Percentiles rank a stretch among this genome's conserved stretches.
phyloP scores from a whole-genome alignment of 2,329 filamentous ascomycete genomes.

The Ascochyta lentis region DNA sequence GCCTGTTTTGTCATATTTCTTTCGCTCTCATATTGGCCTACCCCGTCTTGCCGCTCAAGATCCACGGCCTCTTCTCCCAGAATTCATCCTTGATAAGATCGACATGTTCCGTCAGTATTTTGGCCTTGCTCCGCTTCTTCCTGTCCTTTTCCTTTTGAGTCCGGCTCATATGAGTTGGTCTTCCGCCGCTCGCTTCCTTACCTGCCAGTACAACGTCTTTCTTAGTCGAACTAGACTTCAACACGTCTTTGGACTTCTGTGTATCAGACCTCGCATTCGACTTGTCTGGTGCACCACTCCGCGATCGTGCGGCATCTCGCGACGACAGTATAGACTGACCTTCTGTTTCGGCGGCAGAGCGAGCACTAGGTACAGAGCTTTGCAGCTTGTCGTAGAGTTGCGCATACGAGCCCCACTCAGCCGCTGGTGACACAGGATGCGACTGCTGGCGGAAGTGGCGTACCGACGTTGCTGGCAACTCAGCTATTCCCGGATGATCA shows the following conservation, averaged over 20 bases:
- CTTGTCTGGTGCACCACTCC: neutral
- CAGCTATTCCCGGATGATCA: constrained; percentile 28
- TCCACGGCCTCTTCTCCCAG: constrained; percentile 86
- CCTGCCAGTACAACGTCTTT: neutral
- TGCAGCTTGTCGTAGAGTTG: constrained; percentile 11
- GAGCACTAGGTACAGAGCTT: constrained; percentile 1
- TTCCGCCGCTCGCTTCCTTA: neutral
- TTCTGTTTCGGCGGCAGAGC: neutral
- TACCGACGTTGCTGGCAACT: constrained; percentile 23
- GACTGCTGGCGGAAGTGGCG: constrained; percentile 50
- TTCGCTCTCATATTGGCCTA: neutral
- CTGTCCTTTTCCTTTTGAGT: constrained; percentile 83
- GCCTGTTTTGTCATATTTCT: neutral
- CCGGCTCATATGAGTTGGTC: constrained; percentile 65
- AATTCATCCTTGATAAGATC: constrained; percentile 97
- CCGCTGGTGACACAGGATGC: constrained; percentile 23
- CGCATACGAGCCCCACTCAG: constrained; percentile 13
- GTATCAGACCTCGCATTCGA: neutral
- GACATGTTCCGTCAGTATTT: constrained; percentile 80
- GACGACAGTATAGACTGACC: neutral
- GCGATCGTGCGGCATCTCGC: neutral
- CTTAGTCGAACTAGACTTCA: neutral
- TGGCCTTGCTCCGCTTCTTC: constrained; percentile 81
- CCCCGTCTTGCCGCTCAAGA: constrained; percentile 50
- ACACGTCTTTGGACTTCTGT: neutral